These are phyloP conservation scores for Suillus ampliporus DNA, from an alignment of 768 basidiomycete genomes.

Conservation along the genomic window DNA sequence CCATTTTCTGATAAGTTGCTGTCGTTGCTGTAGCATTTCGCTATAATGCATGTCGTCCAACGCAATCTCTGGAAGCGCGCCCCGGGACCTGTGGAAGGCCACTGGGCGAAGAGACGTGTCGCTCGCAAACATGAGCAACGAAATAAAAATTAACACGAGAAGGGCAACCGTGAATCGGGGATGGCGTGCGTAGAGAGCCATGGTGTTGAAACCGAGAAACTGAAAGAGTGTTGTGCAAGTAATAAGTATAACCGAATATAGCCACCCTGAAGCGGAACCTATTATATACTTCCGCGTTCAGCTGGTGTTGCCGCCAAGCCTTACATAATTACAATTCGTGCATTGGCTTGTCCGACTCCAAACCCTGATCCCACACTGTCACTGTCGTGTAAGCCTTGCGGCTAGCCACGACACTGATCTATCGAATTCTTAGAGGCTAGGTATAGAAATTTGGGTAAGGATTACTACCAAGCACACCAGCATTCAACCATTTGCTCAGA, in stretches of 20 bases:
- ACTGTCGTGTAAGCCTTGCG: neutral
- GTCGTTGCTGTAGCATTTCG: slow-evolving; percentile 45
- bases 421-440: neutral
- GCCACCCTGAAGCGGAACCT: too few species aligned
- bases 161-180: slow-evolving; percentile 37
- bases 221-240: slow-evolving; percentile 16
- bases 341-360: too few species aligned
- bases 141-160: slow-evolving; percentile 30
- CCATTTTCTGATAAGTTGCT: slow-evolving; percentile 57
- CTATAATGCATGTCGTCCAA: slow-evolving; percentile 42
- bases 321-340: too few species aligned
- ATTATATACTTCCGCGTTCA: too few species aligned
- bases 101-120: slow-evolving; percentile 12
- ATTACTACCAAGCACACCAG: neutral
- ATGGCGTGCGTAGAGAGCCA: slow-evolving; percentile 35
- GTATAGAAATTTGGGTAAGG: neutral
- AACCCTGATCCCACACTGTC: neutral
- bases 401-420: neutral
- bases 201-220: slow-evolving; percentile 14
- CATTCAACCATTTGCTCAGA: neutral
- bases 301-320: neutral
- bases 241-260: neutral
- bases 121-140: slow-evolving; percentile 33
- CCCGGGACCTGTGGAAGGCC: slow-evolving; percentile 7
- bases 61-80: slow-evolving; percentile 20